Evolutionary conservation across 306 rosid species (phyloP).

Genomic region (Prunus davidiana): DNA sequence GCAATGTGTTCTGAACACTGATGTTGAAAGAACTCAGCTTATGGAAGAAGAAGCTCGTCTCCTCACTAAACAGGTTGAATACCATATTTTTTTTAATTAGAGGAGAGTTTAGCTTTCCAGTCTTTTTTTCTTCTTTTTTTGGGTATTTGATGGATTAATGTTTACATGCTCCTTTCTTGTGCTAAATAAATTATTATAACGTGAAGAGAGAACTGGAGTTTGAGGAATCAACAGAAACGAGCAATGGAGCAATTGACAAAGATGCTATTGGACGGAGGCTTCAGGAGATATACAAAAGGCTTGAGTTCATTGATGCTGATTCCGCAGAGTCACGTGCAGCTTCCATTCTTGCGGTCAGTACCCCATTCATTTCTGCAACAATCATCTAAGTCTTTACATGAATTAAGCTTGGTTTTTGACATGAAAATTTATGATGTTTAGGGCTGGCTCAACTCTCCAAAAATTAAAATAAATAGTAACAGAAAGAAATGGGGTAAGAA

Average conservation of each 20-base stretch:
- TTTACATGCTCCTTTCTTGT: neutral
- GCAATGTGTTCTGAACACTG: constrained; percentile 96
- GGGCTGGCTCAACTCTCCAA: neutral
- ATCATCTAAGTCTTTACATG: constrained; percentile 14
- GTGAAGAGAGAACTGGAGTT: constrained; percentile 65
- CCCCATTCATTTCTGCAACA: constrained; percentile 21
- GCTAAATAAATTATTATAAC: constrained; percentile 22
- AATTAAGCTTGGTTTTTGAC: neutral
- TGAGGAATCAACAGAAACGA: constrained; percentile 48
- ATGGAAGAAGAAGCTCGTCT: constrained; percentile 72
- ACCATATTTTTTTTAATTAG: neutral
- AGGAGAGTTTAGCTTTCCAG: neutral
- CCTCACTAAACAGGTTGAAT: constrained; percentile 65
- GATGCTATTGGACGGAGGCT: constrained; percentile 68
- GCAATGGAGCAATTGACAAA: constrained; percentile 40
- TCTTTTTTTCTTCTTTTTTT: too few relatives aligned
- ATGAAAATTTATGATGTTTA: neutral
- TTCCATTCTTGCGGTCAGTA: constrained; percentile 91
- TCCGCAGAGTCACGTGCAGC: constrained; percentile 97
- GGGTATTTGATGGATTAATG: neutral
- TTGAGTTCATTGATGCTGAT: constrained; percentile 84
- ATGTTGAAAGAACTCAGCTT: constrained; percentile 82
- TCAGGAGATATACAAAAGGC: constrained; percentile 91
- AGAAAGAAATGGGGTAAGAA: neutral
- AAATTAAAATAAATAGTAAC: neutral